Conservation (phyloP, 2,329 filamentous ascomycete genomes). For the Ascochyta fabae region DNA sequence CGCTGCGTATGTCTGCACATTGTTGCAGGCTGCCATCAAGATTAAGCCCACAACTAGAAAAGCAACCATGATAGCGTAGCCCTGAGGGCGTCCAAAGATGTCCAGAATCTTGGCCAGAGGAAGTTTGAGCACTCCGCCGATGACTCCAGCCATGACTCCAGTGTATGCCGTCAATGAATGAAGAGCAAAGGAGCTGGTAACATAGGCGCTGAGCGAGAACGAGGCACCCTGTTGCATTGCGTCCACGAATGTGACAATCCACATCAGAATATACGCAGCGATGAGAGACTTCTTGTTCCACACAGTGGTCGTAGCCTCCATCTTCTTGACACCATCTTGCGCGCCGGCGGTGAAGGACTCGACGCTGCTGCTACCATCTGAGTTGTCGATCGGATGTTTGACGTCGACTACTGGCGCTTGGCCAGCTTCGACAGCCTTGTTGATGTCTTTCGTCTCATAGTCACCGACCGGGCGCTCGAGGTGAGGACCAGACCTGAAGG, state of each 20-base stretch:
- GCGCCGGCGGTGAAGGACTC: conserved; percentile 14
- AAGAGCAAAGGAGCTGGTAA: conserved; percentile 43
- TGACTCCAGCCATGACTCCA: conserved; percentile 40
- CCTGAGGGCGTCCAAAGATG: conserved; percentile 47
- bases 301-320: conserved; percentile 50
- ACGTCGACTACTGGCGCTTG: conserved; percentile 10
- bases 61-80: conserved; percentile 36
- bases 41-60: conserved; percentile 53
- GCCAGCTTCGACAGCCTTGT: conserved; percentile 19
- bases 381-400: conserved; percentile 16
- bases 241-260: conserved; percentile 44
- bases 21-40: conserved; percentile 69
- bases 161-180: conserved; percentile 44
- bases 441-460: conserved; percentile 9
- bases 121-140: conserved; percentile 45
- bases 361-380: conserved; percentile 1
- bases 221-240: conserved; percentile 51
- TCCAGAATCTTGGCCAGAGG: conserved; percentile 49
- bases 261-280: conserved; percentile 44
- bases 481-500: conserved; percentile 1
- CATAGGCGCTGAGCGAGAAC: conserved; percentile 41
- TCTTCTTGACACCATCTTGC: conserved; percentile 49
- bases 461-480: conserved; percentile 6
- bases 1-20: conserved; percentile 66
- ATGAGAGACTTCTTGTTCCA: conserved; percentile 50